phyloP scores from a whole-genome alignment of 1,284 basidiomycete species.

The Malassezia caprae region DNA sequence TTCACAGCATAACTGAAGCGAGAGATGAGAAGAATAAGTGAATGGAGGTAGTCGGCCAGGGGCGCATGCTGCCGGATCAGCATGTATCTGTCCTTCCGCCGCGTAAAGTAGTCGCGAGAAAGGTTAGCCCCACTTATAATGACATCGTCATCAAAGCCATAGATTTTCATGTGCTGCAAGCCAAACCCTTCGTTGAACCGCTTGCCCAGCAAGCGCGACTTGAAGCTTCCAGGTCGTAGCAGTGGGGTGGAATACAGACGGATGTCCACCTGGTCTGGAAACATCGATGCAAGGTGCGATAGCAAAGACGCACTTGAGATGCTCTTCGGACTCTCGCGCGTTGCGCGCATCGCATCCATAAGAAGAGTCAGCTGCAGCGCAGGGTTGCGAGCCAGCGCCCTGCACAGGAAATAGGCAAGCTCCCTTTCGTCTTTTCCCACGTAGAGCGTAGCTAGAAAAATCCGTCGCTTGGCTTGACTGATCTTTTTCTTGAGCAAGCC shows the following conservation, averaged over 20 bases:
- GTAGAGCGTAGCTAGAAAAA: conserved; percentile 37
- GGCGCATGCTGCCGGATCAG: conserved; percentile 59
- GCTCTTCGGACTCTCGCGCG: conserved; percentile 60
- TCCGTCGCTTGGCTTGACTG: conserved; percentile 22
- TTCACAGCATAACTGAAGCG: conserved; percentile 60
- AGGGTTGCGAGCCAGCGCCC: conserved; percentile 51
- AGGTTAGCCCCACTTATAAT: conserved; percentile 94
- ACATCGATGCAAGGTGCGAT: conserved; percentile 46
- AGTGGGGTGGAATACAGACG: conserved; percentile 68
- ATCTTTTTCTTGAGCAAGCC: conserved; percentile 15
- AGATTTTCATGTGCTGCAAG: conserved; percentile 94
- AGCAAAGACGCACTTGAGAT: conserved; percentile 51
- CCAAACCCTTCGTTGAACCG: conserved; percentile 97
- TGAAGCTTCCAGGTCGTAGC: conserved; percentile 48
- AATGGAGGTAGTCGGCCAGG: conserved; percentile 71
- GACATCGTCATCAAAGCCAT: conserved; percentile 81
- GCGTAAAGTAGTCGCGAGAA: conserved; percentile 82
- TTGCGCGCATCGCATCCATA: conserved; percentile 82
- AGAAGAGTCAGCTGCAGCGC: conserved; percentile 63
- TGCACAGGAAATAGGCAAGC: conserved; percentile 22
- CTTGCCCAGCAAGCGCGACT: conserved; percentile 69
- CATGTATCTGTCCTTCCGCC: conserved; percentile 88
- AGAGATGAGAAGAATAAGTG: conserved; percentile 62
- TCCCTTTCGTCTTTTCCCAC: conserved; percentile 38
- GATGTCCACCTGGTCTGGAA: conserved; percentile 66